A percentile compares a stretch with the other conserved stretches of the same genome.
These are phyloP conservation scores for Candida glucosophila DNA, from an alignment of 1,139 yeast species.

Conservation along the genomic window DNA sequence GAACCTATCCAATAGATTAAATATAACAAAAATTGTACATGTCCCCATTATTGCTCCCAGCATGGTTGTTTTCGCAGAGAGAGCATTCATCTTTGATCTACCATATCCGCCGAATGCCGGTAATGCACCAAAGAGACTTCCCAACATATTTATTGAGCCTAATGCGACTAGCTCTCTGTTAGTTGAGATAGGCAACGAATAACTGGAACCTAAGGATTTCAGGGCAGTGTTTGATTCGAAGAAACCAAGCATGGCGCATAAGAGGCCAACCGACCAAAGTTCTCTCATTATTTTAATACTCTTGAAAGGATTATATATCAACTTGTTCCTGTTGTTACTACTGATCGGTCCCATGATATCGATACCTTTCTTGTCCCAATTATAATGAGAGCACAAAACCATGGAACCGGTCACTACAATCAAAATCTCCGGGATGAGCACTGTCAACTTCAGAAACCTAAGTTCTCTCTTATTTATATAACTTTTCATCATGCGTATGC, in stretches of 20 bases:
- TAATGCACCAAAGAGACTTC: slow-evolving; percentile 66
- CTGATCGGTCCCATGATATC: slow-evolving; percentile 62
- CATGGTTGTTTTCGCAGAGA: slow-evolving; percentile 77
- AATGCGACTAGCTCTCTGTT: slow-evolving; percentile 75
- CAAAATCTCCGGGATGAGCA: slow-evolving; percentile 77
- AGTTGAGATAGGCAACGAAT: slow-evolving; percentile 60
- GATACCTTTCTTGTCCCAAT: slow-evolving; percentile 55
- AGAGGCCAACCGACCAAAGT: slow-evolving; percentile 52
- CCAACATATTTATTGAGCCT: slow-evolving; percentile 65
- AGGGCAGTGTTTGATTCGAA: slow-evolving; percentile 94
- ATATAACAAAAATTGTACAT: slow-evolving; percentile 58
- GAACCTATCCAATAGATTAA: slow-evolving; percentile 52
- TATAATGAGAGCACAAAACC: slow-evolving; percentile 39
- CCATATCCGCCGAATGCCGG: slow-evolving; percentile 98
- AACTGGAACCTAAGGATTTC: slow-evolving; percentile 62
- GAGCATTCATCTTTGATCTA: slow-evolving; percentile 78
- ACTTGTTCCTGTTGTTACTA: slow-evolving; percentile 12
- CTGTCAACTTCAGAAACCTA: slow-evolving; percentile 18
- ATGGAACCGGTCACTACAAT: slow-evolving; percentile 63
- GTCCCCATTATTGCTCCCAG: slow-evolving; percentile 78
- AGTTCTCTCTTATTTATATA: slow-evolving; percentile 10
- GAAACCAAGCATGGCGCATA: slow-evolving; percentile 83
- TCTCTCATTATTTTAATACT: slow-evolving; percentile 23
- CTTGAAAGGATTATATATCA: slow-evolving; percentile 27
- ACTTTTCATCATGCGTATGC: slow-evolving; percentile 36